These are phyloP conservation scores for Chionographis japonica DNA, from an alignment of 106 monocot species.

Conservation along the genomic window DNA sequence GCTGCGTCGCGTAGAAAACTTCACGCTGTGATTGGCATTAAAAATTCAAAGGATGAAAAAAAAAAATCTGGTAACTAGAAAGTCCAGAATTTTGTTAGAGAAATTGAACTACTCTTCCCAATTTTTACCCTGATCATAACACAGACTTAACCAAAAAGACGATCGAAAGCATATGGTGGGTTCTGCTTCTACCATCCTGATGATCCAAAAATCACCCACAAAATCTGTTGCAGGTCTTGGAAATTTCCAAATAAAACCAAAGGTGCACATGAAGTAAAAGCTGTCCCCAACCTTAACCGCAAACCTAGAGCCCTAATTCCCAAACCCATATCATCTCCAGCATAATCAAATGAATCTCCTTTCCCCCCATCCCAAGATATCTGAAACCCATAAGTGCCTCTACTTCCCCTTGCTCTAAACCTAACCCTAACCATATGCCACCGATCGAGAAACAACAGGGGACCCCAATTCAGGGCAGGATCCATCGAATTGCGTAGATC, in stretches of 20 bases:
- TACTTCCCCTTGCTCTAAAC: slow-evolving; percentile 3
- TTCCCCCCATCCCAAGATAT: neutral
- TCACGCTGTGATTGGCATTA: too few species aligned
- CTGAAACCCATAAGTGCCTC: neutral
- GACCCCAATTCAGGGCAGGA: neutral
- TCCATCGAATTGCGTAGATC: neutral
- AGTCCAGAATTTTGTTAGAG: too few species aligned
- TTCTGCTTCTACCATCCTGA: neutral
- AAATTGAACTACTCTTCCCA: too few species aligned
- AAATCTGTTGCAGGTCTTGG: neutral
- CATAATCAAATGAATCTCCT: too few species aligned
- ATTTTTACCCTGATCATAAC: too few species aligned
- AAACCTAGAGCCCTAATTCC: neutral
- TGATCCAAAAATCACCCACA: too few species aligned
- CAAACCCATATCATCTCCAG: neutral
- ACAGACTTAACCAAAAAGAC: too few species aligned
- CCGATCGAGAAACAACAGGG: neutral
- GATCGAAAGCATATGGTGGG: neutral
- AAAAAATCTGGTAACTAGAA: too few species aligned
- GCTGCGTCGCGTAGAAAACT: neutral
- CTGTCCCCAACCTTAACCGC: neutral
- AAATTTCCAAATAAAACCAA: neutral
- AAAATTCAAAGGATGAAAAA: too few species aligned
- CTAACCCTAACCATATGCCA: neutral
- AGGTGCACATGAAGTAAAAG: neutral